Base-by-base conservation (phyloP, 2,329 filamentous ascomycete species). In the Cladosporium sp. region DNA sequence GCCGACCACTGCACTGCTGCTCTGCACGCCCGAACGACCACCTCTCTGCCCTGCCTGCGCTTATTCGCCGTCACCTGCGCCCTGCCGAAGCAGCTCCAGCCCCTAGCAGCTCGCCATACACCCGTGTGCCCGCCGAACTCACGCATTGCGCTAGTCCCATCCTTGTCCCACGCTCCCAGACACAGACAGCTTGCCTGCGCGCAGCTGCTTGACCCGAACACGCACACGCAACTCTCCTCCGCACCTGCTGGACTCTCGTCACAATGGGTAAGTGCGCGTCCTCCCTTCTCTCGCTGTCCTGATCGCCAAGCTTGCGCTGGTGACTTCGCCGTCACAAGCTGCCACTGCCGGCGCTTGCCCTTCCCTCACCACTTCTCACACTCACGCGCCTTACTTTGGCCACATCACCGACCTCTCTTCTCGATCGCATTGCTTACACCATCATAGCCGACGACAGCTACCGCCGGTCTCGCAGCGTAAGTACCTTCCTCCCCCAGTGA, bases 401-500 rank as follows among this genome's bases (percentile, higher is more conserved):
- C 28, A 51, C 45, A 42, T 43, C 47, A 20, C 45, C n/a, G n/a
- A 55, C 52, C 42, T 22, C 28, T 20, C 36, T n/a, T 25, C 30
- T 34, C 20, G 54, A 51, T 58, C 38, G 43, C 56, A 51, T 37
- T 17, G 37, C 56, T 58, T 36, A 58, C 56, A 58, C 36, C 56
- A 22, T 52, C 37, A 51, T 38, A 58, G 51, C 57, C 47, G 57
- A 59, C 57, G 57, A 59, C 57, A 59, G 43, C 51, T 59, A 59
- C 38, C 57, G 57, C 51, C 51, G 57, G 19, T 59, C 57, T 34
- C 57, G 57, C 19, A 59, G 57, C 57, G 57, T 59, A 59, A 19
- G 57, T 59, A 54, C 36, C 37, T 14, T 39, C 47, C 22, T 19
- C 36, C 50, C 38, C 22, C 36, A n/a, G 52, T 55, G 52, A 38